Percentiles rank a stretch among this genome's conserved stretches.
These are phyloP conservation scores for Penicillium crystallinum DNA, from an alignment of 495 filamentous ascomycete species.

Conservation along the genomic window DNA sequence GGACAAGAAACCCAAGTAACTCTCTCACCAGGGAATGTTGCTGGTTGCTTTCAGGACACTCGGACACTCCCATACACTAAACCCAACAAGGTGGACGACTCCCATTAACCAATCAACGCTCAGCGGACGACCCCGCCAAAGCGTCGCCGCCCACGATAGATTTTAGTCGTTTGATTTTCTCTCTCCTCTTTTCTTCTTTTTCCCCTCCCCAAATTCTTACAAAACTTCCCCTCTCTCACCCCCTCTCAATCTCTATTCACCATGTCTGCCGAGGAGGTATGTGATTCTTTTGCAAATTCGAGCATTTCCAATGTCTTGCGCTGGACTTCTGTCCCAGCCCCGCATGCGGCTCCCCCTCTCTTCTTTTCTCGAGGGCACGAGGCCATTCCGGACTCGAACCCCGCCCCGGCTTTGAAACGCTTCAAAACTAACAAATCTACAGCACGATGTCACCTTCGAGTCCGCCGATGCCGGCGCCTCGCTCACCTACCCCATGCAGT, in stretches of 20 bases:
- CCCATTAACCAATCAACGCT: background rate
- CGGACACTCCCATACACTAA: constrained; percentile 22
- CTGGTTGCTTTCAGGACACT: constrained; percentile 1
- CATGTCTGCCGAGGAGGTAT: constrained; percentile 43
- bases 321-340: constrained; percentile 22
- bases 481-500: constrained; percentile 93
- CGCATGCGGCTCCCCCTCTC: constrained; percentile 33
- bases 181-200: constrained; percentile 18
- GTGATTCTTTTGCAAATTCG: constrained; percentile 6
- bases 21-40: background rate
- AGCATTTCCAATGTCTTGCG: constrained; percentile 8
- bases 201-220: constrained; percentile 17
- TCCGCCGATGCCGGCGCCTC: constrained; percentile 91
- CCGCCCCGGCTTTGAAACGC: background rate
- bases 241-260: constrained; percentile 25
- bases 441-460: constrained; percentile 92
- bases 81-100: constrained; percentile 10
- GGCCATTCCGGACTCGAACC: constrained; percentile 4
- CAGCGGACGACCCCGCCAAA: constrained; percentile 30
- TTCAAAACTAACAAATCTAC: constrained; percentile 12
- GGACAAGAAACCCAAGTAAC: background rate
- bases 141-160: constrained; percentile 5
- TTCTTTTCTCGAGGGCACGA: constrained; percentile 19
- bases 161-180: constrained; percentile 9
- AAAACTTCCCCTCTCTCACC: constrained; percentile 9